Percentiles rank a stretch among this genome's conserved stretches.
These are phyloP conservation scores for Lotmaria passim DNA, from an alignment of 208 protist species.

Conservation along the genomic window DNA sequence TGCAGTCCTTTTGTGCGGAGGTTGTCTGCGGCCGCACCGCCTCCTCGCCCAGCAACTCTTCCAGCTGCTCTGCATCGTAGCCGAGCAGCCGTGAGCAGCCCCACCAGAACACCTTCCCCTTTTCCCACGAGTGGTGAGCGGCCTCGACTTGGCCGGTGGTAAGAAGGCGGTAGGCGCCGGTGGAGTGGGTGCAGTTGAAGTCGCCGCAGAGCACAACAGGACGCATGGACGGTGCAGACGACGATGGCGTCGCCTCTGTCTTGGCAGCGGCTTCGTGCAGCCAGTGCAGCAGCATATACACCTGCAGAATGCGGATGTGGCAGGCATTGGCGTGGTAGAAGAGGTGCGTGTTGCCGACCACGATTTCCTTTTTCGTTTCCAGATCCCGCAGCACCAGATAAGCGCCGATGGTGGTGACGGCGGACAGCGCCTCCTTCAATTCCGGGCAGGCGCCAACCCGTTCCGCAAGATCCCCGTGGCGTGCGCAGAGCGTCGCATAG, in stretches of 20 bases:
- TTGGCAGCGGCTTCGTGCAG: conserved; percentile 20
- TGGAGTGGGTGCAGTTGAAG: conserved; percentile 88
- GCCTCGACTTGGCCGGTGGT: conserved; percentile 73
- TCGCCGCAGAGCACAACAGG: conserved; percentile 84
- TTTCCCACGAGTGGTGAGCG: conserved; percentile 79
- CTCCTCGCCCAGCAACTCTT: conserved; percentile 32
- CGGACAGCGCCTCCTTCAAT: conserved; percentile 64
- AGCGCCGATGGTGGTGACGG: conserved; percentile 66
- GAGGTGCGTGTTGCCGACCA: conserved; percentile 92
- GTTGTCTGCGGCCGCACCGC: conserved; percentile 19
- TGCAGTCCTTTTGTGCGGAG: conserved; percentile 16
- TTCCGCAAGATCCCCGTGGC: conserved; percentile 49
- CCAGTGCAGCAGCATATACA: conserved; percentile 64
- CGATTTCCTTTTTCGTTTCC: conserved; percentile 48
- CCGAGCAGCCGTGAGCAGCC: conserved; percentile 80
- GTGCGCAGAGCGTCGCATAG: conserved; percentile 47
- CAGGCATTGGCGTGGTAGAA: conserved; percentile 92
- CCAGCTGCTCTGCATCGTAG: conserved; percentile 48
- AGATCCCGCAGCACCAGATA: conserved; percentile 50
- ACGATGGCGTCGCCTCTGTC: not conserved
- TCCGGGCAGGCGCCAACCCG: conserved; percentile 49
- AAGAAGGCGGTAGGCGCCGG: conserved; percentile 82
- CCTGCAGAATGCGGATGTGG: conserved; percentile 91
- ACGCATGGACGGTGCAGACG: not conserved
- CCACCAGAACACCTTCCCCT: conserved; percentile 87